A percentile compares a stretch with the other conserved stretches of the same genome.
phyloP scores from a whole-genome alignment of 2,329 filamentous ascomycete genomes.

The Dactylonectria macrodidyma region DNA sequence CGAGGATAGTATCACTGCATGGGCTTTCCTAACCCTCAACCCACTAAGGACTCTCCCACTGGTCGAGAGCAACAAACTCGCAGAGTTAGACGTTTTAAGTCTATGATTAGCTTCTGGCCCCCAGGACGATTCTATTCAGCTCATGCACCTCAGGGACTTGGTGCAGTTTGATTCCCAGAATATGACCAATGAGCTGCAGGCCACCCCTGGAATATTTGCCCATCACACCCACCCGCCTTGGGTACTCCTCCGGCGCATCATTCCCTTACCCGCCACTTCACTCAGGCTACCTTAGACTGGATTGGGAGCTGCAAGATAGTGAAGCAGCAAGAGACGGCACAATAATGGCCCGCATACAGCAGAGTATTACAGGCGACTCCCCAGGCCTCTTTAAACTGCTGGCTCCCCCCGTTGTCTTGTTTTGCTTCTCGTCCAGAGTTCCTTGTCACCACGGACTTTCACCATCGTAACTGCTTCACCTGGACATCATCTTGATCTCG shows the following conservation, averaged over 20 bases:
- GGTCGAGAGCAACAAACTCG: slow-evolving; percentile 13
- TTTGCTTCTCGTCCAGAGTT: background rate
- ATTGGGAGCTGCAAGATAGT: background rate
- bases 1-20: background rate
- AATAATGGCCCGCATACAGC: slow-evolving; percentile 14
- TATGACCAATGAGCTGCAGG: slow-evolving; percentile 31
- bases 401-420: background rate
- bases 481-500: background rate
- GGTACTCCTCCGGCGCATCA: slow-evolving; percentile 15
- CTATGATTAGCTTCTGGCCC: slow-evolving; percentile 32
- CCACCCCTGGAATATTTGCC: slow-evolving; percentile 33
- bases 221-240: slow-evolving; percentile 23
- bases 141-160: slow-evolving; percentile 32
- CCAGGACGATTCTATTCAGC: slow-evolving; percentile 39
- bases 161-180: slow-evolving; percentile 13
- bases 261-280: slow-evolving; percentile 17
- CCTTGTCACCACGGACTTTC: background rate
- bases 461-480: background rate
- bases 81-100: slow-evolving; percentile 38
- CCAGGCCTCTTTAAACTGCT: slow-evolving; percentile 8
- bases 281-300: slow-evolving; percentile 13
- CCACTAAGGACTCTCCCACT: slow-evolving; percentile 3
- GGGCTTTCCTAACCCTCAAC: slow-evolving; percentile 3
- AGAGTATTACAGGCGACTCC: background rate
- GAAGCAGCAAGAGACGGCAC: slow-evolving; percentile 13